Evolutionary conservation across 2,329 filamentous ascomycete species (phyloP), one percentile per base, ranked within the genome.

Genomic region (Cytospora paraplurivora): DNA sequence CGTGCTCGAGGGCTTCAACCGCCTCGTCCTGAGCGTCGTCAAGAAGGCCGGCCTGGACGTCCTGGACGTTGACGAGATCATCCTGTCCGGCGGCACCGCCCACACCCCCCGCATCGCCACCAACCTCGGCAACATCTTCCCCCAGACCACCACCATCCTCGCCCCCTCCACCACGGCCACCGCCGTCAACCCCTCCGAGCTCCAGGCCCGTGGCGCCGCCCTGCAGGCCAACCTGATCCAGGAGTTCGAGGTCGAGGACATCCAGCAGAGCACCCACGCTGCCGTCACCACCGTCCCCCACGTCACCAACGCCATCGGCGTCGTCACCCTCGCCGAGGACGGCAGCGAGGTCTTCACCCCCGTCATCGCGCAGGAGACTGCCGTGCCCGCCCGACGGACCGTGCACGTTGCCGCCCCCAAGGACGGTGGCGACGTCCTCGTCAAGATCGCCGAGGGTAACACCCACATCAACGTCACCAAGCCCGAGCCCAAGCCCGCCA

Each of bases 201-300:
- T 97, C 62, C 83, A 89, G 71, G 90, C 91, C 67, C 88, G 95
- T 68, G 95, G 95, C 73, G 95, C 95, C 66, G 94, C 95, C 37
- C 92, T 99, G 71, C 95, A 99, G 80, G 95, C 95, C 44, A 96
- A 89, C 66, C 82, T 99, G 68, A 92, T 99, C 76, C 88, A 93
- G 77, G 94, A 97, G 77, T 99, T 96, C 77, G 95, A 99, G 72
- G 84, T 87, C 70, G 88, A 92, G 69, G 94, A 98, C 74, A 96
- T 99, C 70, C 91, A 96, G 75, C 93, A 97, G 83, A 96, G 92
- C 67, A 96, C 93, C 55, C 94, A 99, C 82, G 89, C 95, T 59
- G 92, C 93, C 74, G 93, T 99, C 68, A 97, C 94, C 38, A 94
- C 93, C 17, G 93, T 96, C 59, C 92, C 93, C 71, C 95, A 99